phyloP scores from a whole-genome alignment of 768 basidiomycete species.

The Nidularia pulvinata region DNA sequence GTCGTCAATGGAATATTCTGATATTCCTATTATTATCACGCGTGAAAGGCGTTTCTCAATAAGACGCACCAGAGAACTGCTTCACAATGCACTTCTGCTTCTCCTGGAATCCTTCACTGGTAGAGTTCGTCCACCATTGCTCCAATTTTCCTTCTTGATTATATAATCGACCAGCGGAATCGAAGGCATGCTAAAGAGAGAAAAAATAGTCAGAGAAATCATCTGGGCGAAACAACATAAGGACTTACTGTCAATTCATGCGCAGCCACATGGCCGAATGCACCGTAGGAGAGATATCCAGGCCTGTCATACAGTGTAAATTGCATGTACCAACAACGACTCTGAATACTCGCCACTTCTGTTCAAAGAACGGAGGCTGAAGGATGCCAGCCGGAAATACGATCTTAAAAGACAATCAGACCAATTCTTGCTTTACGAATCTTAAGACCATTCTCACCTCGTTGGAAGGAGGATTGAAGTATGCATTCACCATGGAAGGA shows the following conservation, averaged over 20 bases:
- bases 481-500: conserved; percentile 86
- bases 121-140: conserved; percentile 93
- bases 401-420: conserved; percentile 43
- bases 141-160: conserved; percentile 87
- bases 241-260: conserved; percentile 81
- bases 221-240: background rate
- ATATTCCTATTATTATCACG: background rate
- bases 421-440: too few relatives aligned
- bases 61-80: conserved; percentile 75
- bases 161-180: conserved; percentile 87
- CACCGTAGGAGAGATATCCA: conserved; percentile 85
- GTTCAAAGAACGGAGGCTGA: conserved; percentile 88
- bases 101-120: conserved; percentile 79
- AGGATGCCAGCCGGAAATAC: conserved; percentile 97
- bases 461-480: conserved; percentile 85
- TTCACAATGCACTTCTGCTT: conserved; percentile 89
- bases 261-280: conserved; percentile 90
- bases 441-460: conserved; percentile 48
- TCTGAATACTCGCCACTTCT: conserved; percentile 55
- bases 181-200: conserved; percentile 79
- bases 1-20: conserved; percentile 83
- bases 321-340: background rate
- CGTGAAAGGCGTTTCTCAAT: background rate
- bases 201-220: too few relatives aligned
- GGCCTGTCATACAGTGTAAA: conserved; percentile 56